Conservation (phyloP, 257 asterid genomes). For the Solanum sparsipilum region DNA sequence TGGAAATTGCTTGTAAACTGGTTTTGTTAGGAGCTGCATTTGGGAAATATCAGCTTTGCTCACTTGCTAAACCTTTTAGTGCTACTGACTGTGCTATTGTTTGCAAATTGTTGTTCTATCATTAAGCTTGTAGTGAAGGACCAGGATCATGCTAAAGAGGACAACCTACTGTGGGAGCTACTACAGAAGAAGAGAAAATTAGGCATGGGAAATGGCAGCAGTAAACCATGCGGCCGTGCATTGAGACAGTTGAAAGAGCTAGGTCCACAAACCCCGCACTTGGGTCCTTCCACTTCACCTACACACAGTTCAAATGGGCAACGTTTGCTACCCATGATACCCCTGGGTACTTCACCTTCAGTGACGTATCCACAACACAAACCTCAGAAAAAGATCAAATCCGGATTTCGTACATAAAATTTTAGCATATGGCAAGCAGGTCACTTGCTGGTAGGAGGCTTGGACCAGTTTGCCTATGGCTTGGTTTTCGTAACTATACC, state of each 20-base stretch:
- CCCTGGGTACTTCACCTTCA: constrained; percentile 47
- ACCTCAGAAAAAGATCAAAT: constrained; percentile 18
- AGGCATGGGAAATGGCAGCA: constrained; percentile 20
- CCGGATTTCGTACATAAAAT: constrained; percentile 9
- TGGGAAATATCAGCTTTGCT: not conserved
- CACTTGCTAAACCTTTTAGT: not conserved
- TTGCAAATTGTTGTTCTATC: not conserved
- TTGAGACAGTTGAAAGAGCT: constrained; percentile 11
- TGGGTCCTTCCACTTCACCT: constrained; percentile 7
- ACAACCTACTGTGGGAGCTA: constrained; percentile 42
- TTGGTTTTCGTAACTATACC: not conserved
- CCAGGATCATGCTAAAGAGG: constrained; percentile 41
- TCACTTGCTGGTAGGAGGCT: not conserved
- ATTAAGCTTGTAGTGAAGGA: constrained; percentile 11
- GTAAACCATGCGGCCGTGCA: constrained; percentile 19
- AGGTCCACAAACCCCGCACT: constrained; percentile 15
- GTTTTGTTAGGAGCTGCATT: not conserved
- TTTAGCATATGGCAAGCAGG: not conserved
- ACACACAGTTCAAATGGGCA: not conserved
- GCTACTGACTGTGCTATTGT: not conserved
- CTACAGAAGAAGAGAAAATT: constrained; percentile 47
- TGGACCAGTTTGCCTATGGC: not conserved
- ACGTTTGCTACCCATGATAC: constrained; percentile 6
- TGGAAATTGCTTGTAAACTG: not conserved
- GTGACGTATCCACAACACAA: not conserved